Evolutionary conservation across 2,329 filamentous ascomycete genomes (phyloP).

Genomic region (Colletotrichum spinosum): DNA sequence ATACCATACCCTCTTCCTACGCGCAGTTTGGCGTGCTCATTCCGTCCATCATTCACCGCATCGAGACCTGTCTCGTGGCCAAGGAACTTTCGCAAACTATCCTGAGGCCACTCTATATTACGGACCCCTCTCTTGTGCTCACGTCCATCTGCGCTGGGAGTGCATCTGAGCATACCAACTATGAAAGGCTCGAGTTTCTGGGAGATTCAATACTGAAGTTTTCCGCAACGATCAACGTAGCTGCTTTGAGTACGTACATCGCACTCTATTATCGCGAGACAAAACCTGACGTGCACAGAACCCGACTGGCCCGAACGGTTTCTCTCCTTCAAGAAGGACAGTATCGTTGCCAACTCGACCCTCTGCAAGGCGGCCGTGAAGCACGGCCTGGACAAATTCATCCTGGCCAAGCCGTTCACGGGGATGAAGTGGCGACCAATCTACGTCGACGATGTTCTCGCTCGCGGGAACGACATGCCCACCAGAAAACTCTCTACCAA

Average conservation of each 20-base stretch:
- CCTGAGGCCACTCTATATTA: conserved; percentile 62
- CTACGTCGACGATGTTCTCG: conserved; percentile 59
- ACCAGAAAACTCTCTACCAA: conserved; percentile 73
- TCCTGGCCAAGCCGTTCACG: conserved; percentile 76
- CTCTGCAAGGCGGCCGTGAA: conserved; percentile 74
- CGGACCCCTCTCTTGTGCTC: conserved; percentile 63
- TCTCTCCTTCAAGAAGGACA: conserved; percentile 75
- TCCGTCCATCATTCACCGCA: conserved; percentile 77
- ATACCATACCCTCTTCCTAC: conserved; percentile 57
- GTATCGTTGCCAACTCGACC: conserved; percentile 79
- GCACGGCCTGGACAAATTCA: conserved; percentile 76
- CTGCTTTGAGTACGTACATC: conserved; percentile 58
- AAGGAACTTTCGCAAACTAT: conserved; percentile 67
- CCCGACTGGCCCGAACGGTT: conserved; percentile 81
- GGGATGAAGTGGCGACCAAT: conserved; percentile 78
- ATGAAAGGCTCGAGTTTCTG: conserved; percentile 87
- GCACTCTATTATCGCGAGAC: neutral
- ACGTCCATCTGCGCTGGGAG: conserved; percentile 77
- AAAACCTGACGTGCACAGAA: conserved; percentile 55
- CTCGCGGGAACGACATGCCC: conserved; percentile 33
- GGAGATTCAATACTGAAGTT: conserved; percentile 88
- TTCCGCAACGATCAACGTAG: conserved; percentile 74
- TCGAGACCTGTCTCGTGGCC: conserved; percentile 75
- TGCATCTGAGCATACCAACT: conserved; percentile 72
- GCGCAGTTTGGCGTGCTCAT: conserved; percentile 71